These are phyloP conservation scores for Leishmania amazonensis DNA, from an alignment of 208 protist species.

Conservation along the genomic window DNA sequence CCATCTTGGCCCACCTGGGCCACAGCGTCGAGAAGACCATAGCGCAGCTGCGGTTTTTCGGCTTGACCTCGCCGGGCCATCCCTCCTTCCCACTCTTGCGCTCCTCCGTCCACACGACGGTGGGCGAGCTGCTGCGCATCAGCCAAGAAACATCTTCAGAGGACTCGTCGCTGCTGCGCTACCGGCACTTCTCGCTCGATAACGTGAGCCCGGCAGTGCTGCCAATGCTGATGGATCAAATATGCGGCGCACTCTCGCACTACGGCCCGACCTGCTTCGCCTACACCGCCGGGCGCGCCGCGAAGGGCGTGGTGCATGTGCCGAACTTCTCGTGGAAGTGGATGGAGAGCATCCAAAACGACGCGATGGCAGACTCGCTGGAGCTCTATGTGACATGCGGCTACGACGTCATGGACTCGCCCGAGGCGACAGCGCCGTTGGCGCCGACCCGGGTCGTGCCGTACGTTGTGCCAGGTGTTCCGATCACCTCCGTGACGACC, in stretches of 20 bases:
- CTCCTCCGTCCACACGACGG: slow-evolving; percentile 24
- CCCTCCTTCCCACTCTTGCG: slow-evolving; percentile 28
- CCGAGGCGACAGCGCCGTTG: slow-evolving; percentile 18
- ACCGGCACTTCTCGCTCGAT: slow-evolving; percentile 62
- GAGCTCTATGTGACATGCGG: slow-evolving; percentile 73
- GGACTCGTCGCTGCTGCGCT: slow-evolving; percentile 66
- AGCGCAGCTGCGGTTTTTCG: slow-evolving; percentile 58
- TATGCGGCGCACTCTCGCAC: slow-evolving; percentile 63
- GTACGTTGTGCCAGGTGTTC: slow-evolving; percentile 55
- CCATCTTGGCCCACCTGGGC: slow-evolving; percentile 52
- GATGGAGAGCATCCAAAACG: slow-evolving; percentile 73
- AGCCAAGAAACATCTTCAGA: slow-evolving; percentile 30
- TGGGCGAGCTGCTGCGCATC: slow-evolving; percentile 32
- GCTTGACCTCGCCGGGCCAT: slow-evolving; percentile 23
- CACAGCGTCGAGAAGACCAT: slow-evolving; percentile 54
- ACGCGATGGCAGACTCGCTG: slow-evolving; percentile 55
- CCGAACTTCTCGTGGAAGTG: slow-evolving; percentile 71
- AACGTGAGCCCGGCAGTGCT: slow-evolving; percentile 52
- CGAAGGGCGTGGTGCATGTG: slow-evolving; percentile 28
- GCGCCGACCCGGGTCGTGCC: slow-evolving; percentile 48
- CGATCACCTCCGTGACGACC: slow-evolving; percentile 44
- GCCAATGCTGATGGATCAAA: slow-evolving; percentile 69
- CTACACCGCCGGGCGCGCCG: slow-evolving; percentile 4
- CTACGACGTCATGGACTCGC: slow-evolving; percentile 38
- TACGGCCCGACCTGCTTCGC: slow-evolving; percentile 46